phyloP scores from a whole-genome alignment of 306 rosid genomes.

The Citrullus mucosospermus region DNA sequence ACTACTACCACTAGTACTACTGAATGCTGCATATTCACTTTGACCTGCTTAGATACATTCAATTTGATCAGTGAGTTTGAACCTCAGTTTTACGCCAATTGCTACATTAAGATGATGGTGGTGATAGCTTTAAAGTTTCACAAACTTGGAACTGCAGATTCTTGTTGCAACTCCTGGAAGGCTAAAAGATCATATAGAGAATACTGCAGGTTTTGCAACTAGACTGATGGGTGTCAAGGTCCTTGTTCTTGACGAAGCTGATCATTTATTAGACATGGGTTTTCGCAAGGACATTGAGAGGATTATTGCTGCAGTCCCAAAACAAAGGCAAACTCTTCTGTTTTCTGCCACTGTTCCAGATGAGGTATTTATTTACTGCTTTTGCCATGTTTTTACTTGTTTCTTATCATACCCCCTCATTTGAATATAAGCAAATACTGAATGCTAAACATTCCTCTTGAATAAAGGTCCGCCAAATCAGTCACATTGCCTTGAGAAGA shows the following conservation, averaged over 20 bases:
- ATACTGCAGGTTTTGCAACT: constrained; percentile 86
- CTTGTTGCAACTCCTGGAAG: constrained; percentile 99
- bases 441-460: constrained; percentile 3
- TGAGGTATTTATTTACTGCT: constrained; percentile 30
- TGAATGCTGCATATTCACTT: not conserved
- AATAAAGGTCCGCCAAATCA: constrained; percentile 83
- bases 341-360: constrained; percentile 95
- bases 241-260: constrained; percentile 96
- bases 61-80: not conserved
- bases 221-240: constrained; percentile 90
- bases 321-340: constrained; percentile 79
- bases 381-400: not conserved
- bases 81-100: not conserved
- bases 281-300: constrained; percentile 86
- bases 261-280: constrained; percentile 96
- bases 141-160: constrained; percentile 41
- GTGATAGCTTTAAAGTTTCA: not conserved
- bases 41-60: not conserved
- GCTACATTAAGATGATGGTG: not conserved
- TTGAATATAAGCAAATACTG: not conserved
- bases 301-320: constrained; percentile 77
- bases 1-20: not conserved
- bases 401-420: not conserved
- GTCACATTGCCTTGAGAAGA: constrained; percentile 79
- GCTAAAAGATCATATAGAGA: constrained; percentile 87